Conservation (phyloP, 2,329 filamentous ascomycete species). For the Calonectria pauciramosa region DNA sequence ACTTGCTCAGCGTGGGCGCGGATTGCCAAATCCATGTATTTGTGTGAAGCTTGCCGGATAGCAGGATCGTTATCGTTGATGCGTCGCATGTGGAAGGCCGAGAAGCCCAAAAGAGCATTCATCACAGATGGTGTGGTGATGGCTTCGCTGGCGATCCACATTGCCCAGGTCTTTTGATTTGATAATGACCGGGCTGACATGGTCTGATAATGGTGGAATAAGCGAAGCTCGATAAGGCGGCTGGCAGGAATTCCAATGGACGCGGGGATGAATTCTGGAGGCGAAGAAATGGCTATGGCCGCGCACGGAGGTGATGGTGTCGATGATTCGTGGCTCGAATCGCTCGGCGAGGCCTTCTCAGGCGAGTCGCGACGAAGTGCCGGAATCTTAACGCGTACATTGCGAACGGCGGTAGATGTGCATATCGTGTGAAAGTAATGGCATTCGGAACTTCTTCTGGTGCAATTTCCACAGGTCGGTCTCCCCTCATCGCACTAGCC, state of each 20-base stretch:
- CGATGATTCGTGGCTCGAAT: not conserved
- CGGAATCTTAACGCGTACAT: constrained; percentile 5
- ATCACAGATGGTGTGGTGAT: not conserved
- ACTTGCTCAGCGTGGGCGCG: constrained; percentile 14
- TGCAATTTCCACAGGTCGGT: constrained; percentile 18
- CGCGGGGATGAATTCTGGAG: not conserved
- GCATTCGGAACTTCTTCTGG: constrained; percentile 9
- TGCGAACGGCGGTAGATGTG: not conserved
- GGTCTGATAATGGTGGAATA: constrained; percentile 24
- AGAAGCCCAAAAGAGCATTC: constrained; percentile 26
- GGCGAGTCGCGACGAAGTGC: not conserved
- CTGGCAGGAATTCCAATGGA: not conserved
- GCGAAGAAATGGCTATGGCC: not conserved
- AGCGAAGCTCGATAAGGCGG: constrained; percentile 16
- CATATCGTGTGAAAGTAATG: constrained; percentile 20
- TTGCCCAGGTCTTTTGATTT: constrained; percentile 6
- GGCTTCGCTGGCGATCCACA: constrained; percentile 18
- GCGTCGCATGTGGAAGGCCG: constrained; percentile 24
- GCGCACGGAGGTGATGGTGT: not conserved
- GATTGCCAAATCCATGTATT: constrained; percentile 24
- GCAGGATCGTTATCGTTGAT: not conserved
- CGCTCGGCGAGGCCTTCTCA: not conserved
- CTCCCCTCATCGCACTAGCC: constrained; percentile 21
- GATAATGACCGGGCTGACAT: not conserved
- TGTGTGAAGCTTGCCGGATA: constrained; percentile 18